Evolutionary conservation across 192 early-diverging fungal genomes (phyloP).

Genomic region (Podila epicladia): DNA sequence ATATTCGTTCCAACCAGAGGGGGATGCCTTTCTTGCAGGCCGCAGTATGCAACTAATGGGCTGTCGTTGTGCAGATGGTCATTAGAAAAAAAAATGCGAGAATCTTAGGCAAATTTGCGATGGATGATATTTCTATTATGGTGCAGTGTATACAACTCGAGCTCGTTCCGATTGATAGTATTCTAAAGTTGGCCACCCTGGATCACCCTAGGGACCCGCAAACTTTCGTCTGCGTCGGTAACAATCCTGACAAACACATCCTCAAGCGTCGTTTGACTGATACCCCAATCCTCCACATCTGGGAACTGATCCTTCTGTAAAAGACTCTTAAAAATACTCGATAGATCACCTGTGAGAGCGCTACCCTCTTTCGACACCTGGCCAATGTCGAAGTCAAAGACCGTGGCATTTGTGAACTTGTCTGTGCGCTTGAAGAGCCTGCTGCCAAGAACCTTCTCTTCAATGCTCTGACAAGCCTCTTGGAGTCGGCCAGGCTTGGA

Average conservation of each 20-base stretch:
- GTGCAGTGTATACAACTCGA: no score
- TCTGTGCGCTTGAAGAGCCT: conserved; percentile 21
- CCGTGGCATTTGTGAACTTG: conserved; percentile 46
- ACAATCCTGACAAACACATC: conserved; percentile 71
- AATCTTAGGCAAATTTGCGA: no score
- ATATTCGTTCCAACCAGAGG: no score
- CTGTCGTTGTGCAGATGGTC: no score
- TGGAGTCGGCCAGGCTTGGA: conserved; percentile 10
- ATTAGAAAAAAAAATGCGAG: no score
- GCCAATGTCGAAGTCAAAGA: conserved; percentile 52
- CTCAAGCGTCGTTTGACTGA: conserved; percentile 72
- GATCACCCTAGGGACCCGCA: no score
- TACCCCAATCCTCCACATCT: conserved; percentile 73
- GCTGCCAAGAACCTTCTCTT: not conserved
- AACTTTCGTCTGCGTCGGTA: conserved; percentile 4
- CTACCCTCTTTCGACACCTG: not conserved
- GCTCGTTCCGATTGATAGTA: no score
- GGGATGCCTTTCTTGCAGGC: no score
- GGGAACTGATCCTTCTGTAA: conserved; percentile 50
- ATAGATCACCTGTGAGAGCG: conserved; percentile 23
- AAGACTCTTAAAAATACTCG: conserved; percentile 61
- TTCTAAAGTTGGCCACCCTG: no score
- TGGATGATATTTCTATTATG: no score
- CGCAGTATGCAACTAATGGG: no score
- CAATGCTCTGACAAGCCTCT: conserved; percentile 24